These are phyloP conservation scores for Amanita rimosa DNA, from an alignment of 768 basidiomycete genomes.

Conservation along the genomic window DNA sequence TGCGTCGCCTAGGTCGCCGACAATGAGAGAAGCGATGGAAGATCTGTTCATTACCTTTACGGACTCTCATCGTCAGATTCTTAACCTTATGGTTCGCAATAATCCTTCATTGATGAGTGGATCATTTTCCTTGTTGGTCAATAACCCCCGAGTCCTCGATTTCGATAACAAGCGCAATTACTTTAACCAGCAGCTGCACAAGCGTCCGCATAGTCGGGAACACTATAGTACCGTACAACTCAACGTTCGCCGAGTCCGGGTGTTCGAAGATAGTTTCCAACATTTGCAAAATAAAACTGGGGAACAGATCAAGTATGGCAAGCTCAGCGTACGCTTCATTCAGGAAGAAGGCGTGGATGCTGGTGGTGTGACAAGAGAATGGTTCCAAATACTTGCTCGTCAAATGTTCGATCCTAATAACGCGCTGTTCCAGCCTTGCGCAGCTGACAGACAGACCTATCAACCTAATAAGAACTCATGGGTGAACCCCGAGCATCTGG, in stretches of 20 bases:
- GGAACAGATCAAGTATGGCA: conserved; percentile 96
- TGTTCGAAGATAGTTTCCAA: conserved; percentile 97
- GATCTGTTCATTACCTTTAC: conserved; percentile 92
- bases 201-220: conserved; percentile 68
- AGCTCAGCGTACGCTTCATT: conserved; percentile 91
- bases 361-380: conserved; percentile 94
- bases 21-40: conserved; percentile 70
- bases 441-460: conserved; percentile 89
- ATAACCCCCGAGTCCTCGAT: conserved; percentile 93
- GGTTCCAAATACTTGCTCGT: conserved; percentile 96
- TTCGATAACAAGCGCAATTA: conserved; percentile 99
- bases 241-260: conserved; percentile 80
- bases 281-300: conserved; percentile 82
- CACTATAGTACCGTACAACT: conserved; percentile 78
- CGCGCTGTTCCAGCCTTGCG: conserved; percentile 96
- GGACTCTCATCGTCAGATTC: conserved; percentile 82
- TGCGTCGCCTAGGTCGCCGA: conserved; percentile 58
- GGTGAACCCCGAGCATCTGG: conserved; percentile 92
- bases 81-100: conserved; percentile 97
- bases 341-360: conserved; percentile 98
- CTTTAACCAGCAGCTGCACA: conserved; percentile 86
- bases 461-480: conserved; percentile 91
- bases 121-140: conserved; percentile 91
- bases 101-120: conserved; percentile 98
- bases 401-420: conserved; percentile 99